These are phyloP conservation scores for Chlamydomonas sp. DNA, from an alignment of 139 green algal species.

Conservation along the genomic window DNA sequence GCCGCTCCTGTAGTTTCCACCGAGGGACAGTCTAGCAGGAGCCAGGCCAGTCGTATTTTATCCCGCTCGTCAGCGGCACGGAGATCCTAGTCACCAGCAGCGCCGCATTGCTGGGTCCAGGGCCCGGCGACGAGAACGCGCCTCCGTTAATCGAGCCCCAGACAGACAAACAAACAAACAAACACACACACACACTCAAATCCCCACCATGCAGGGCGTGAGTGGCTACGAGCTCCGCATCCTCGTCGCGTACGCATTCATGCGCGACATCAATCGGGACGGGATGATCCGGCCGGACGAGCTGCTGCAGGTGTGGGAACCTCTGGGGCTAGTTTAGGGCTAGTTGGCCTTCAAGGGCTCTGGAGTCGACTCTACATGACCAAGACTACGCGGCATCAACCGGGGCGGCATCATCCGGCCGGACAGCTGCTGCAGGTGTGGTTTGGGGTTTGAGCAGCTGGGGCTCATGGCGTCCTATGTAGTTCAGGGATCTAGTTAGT, in stretches of 20 bases:
- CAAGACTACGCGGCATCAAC: neutral
- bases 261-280: constrained; percentile 26
- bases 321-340: neutral
- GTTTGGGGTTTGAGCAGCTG: neutral
- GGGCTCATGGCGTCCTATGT: too few relatives aligned
- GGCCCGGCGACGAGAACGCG: too few relatives aligned
- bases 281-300: constrained; percentile 33
- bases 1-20: too few relatives aligned
- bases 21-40: too few relatives aligned
- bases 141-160: too few relatives aligned
- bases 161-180: too few relatives aligned
- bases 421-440: neutral
- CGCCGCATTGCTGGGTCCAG: too few relatives aligned
- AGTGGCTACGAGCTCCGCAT: constrained; percentile 29
- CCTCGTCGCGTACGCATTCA: constrained; percentile 32
- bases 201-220: constrained; percentile 19
- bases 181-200: too few relatives aligned
- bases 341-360: neutral
- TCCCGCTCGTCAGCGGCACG: too few relatives aligned
- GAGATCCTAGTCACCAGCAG: too few relatives aligned
- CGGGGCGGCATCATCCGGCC: neutral
- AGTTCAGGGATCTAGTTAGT: too few relatives aligned
- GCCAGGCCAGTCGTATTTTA: too few relatives aligned
- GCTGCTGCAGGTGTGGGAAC: constrained; percentile 28
- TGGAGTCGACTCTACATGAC: neutral